Evolutionary conservation across 2,329 filamentous ascomycete species (phyloP).

Genomic region (Stemphylium beticola): DNA sequence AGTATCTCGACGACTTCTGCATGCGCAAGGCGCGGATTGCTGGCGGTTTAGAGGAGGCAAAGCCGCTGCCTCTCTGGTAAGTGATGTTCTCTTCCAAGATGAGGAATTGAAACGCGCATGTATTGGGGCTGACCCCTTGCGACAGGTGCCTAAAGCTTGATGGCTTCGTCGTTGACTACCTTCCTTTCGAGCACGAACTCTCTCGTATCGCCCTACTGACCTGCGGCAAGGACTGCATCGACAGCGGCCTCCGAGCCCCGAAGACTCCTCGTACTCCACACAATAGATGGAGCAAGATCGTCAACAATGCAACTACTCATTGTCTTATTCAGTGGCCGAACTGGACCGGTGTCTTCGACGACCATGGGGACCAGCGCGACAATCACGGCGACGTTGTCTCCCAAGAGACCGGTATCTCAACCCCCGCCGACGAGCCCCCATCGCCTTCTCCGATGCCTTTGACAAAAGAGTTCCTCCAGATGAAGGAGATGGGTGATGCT

Average conservation of each 20-base stretch:
- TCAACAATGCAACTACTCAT: conserved; percentile 26
- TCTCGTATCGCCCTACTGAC: conserved; percentile 28
- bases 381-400: conserved; percentile 19
- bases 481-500: conserved; percentile 13
- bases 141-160: conserved; percentile 37
- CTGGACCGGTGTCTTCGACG: conserved; percentile 34
- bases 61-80: conserved; percentile 30
- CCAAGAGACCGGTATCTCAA: conserved; percentile 18
- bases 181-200: conserved; percentile 39
- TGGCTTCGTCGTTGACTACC: conserved; percentile 43
- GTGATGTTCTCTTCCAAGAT: not conserved
- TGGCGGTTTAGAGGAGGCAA: conserved; percentile 27
- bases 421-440: conserved; percentile 6
- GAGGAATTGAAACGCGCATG: not conserved
- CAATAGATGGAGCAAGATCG: conserved; percentile 23
- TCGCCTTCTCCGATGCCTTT: conserved; percentile 6
- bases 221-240: conserved; percentile 35
- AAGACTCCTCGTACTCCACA: conserved; percentile 18
- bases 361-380: conserved; percentile 27
- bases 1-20: conserved; percentile 42
- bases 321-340: conserved; percentile 35
- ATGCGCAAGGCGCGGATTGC: conserved; percentile 43
- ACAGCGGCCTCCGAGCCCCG: conserved; percentile 37
- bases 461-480: conserved; percentile 8
- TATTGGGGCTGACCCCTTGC: not conserved